Percentiles rank a stretch among this genome's conserved stretches.
These are phyloP conservation scores for Leccinum longicurvipes DNA, from an alignment of 768 basidiomycete genomes.

Conservation along the genomic window DNA sequence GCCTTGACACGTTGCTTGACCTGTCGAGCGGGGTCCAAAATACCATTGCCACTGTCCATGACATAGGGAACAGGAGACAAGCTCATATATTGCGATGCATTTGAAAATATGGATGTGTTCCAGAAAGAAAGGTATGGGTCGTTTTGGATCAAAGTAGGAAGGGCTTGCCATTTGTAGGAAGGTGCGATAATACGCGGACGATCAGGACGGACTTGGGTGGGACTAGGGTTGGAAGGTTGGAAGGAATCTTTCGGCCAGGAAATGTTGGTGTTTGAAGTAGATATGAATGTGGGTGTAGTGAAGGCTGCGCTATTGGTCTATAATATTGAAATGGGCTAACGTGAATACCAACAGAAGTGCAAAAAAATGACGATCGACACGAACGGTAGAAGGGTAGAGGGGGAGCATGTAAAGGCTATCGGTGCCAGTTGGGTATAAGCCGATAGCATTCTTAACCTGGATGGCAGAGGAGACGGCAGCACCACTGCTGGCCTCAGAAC, in stretches of 20 bases:
- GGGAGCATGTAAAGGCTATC: conserved; percentile 78
- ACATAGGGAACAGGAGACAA: conserved; percentile 65
- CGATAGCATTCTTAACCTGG: conserved; percentile 57
- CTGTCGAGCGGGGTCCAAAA: conserved; percentile 85
- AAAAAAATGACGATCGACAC: conserved; percentile 31
- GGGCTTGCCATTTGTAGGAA: conserved; percentile 83
- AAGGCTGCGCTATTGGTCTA: conserved; percentile 77
- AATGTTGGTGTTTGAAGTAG: conserved; percentile 46
- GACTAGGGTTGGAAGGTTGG: conserved; percentile 57
- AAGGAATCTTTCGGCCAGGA: conserved; percentile 84
- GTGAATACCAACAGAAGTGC: not conserved
- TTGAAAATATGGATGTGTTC: conserved; percentile 89
- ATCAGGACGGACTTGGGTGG: conserved; percentile 64
- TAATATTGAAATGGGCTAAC: not conserved
- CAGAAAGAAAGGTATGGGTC: conserved; percentile 86
- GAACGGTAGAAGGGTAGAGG: conserved; percentile 83
- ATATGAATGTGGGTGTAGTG: conserved; percentile 65
- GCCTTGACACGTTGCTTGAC: conserved; percentile 92
- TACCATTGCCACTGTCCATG: conserved; percentile 83
- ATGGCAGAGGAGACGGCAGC: conserved; percentile 49
- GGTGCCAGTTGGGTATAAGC: conserved; percentile 73
- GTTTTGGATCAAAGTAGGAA: conserved; percentile 69
- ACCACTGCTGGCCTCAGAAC: conserved; percentile 35
- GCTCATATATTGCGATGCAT: conserved; percentile 73
- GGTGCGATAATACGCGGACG: conserved; percentile 93